Evolutionary conservation across 352 stramenopile genomes (phyloP), one percentile per base, ranked within the genome.

Genomic region (Aphanomyces euteiches): DNA sequence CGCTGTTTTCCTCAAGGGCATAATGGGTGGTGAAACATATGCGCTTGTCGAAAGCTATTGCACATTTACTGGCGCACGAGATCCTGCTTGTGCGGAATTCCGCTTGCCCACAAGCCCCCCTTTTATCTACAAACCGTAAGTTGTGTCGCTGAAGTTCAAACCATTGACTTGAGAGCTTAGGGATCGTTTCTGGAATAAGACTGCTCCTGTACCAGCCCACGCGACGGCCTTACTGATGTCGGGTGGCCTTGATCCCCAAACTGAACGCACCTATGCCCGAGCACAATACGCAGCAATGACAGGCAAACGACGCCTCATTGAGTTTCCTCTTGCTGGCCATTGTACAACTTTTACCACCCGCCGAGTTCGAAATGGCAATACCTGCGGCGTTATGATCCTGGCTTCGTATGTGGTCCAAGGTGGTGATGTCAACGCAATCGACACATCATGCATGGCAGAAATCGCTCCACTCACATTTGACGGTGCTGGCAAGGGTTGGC

Each of bases 341-440:
- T 92, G 84, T 75, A 93, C 85, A 45, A 90, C 82, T 2, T 91
- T 93, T 71, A 89, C 85, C 56, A 92, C 85, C 41, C 82, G 80
- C 17, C 54, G 54, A 17, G 36, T 74, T 15, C 50, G 79, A 10
- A 78, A 79, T 50, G 76, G 79, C 4, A 78, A 71, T 7, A 79
- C 76, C 0, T 93, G 83, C 40, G 75, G 73, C 5, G 74, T 82
- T 36, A 72, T 56, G 38, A 78, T 93, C 7, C 66, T 93, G 45
- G 79, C 77, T n/a, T 90, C 83, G 13, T 91, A 85, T 45, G 68
- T 90, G 7, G 68, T 73, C 15, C 76, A 57, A 40, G 72, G 72
- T 38, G 83, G 82, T 21, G 69, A 87, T 50, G 54, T 93, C 4
- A 73, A 53, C n/a, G 66, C 56, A 7, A 79, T 83, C 60, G 81